A percentile compares a stretch with the other conserved stretches of the same genome.
Conservation (phyloP, 2,329 filamentous ascomycete genomes). For the Clarireedia hainanense region DNA sequence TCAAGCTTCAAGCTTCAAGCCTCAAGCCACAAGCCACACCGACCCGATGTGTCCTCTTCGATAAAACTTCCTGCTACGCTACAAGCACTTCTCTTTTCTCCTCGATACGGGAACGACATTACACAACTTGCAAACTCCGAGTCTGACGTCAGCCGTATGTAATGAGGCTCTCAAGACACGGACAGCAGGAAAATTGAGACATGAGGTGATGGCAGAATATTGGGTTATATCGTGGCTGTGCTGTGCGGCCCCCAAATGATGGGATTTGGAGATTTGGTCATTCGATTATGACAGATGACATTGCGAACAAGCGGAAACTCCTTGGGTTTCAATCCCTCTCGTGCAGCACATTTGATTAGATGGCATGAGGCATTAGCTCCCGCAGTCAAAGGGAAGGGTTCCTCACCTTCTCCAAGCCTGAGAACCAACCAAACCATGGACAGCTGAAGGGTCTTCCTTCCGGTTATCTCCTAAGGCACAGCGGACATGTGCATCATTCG, state of each 20-base stretch:
- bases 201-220: neutral
- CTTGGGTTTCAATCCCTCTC: neutral
- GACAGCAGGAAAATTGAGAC: neutral
- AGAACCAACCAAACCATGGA: slow-evolving; percentile 2
- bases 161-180: neutral
- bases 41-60: too few relatives aligned
- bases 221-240: neutral
- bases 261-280: neutral
- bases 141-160: neutral
- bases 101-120: neutral
- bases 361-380: neutral
- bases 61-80: too few relatives aligned
- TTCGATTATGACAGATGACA: neutral
- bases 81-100: neutral
- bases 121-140: neutral
- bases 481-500: neutral
- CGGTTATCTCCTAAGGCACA: neutral
- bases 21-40: neutral
- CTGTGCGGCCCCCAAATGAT: neutral
- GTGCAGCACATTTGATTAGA: neutral
- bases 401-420: neutral
- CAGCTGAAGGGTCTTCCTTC: neutral
- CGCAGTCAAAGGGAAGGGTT: neutral
- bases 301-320: neutral
- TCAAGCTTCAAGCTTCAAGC: neutral